Base-by-base conservation (phyloP, 2,329 filamentous ascomycete genomes). In the Cordyceps militaris region DNA sequence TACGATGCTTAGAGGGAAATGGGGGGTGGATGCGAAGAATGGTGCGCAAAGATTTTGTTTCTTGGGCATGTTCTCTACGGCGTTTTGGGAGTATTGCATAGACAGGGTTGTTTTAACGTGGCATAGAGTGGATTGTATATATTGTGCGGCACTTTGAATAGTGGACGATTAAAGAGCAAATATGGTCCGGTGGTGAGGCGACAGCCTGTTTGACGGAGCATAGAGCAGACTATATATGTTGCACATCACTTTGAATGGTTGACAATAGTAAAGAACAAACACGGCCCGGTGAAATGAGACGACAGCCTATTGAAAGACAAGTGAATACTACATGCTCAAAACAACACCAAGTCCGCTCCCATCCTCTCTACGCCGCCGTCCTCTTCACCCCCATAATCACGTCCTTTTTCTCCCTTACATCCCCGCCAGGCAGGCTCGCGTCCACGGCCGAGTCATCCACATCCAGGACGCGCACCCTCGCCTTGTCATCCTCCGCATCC, bases 401-500 rank as follows among this genome's bases (percentile, higher is more conserved):
- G 60, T 66, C 68, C 61, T 69, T 71, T 61, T 68, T 67, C 32
- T 73, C 68, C 47, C 62, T 63, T 9, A 69, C 62, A 13, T 65
- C 66, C 1, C 70, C 36, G 4, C 16, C 71, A 11, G 69, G 65
- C 28, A 75, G 66, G 4, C 73, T 76, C 16, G 75, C 75, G 68
- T 78, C 75, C 62, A 72, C 75, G 23, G 74, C 71, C 36, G 71
- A 74, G 64, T 78, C 76, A 57, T 78, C 76, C 13, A 78, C 73
- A 60, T 78, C 75, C 30, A 76, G 59, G 4, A 68, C 71, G 57
- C 66, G 67, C 24, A 65, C 67, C 53, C 64, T 69, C 13, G 51
- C 68, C 3, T 44, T 24, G 11, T 14, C 51, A 5, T 13, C 38
- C 11, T 3, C 49, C 8, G 14, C 59, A 43, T 66, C 64, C 3